Percentiles rank a stretch among this genome's conserved stretches.
phyloP scores from a whole-genome alignment of 1,139 yeast species.

The Hemisphaericaspora lyxosophila region DNA sequence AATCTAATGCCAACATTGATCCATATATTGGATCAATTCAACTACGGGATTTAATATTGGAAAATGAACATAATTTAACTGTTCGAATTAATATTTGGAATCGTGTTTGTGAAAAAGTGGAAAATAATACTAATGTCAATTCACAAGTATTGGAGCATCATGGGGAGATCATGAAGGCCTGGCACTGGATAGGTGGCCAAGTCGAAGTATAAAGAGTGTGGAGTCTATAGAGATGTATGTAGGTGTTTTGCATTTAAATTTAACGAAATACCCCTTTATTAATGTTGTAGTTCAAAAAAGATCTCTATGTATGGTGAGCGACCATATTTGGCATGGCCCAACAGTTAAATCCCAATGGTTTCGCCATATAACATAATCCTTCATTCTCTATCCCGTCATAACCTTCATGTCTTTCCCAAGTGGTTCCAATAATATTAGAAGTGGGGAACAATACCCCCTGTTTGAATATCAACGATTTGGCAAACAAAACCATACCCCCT shows the following conservation, averaged over 20 bases:
- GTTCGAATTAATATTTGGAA: constrained; percentile 62
- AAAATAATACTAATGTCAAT: constrained; percentile 63
- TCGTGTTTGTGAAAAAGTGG: constrained; percentile 58
- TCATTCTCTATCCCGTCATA: constrained; percentile 56
- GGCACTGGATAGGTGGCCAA: constrained; percentile 77
- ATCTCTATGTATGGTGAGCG: constrained; percentile 21
- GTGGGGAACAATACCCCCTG: constrained; percentile 51
- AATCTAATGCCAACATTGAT: constrained; percentile 25
- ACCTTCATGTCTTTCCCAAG: constrained; percentile 47
- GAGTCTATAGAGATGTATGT: no score
- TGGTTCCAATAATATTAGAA: constrained; percentile 44
- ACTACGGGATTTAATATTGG: constrained; percentile 67
- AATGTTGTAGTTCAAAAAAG: background rate
- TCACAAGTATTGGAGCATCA: constrained; percentile 65
- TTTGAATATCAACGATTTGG: constrained; percentile 38
- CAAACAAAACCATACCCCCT: constrained; percentile 50
- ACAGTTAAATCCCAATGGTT: constrained; percentile 43
- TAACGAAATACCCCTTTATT: background rate
- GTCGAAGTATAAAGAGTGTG: constrained; percentile 1
- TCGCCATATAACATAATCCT: constrained; percentile 50
- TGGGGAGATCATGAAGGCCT: constrained; percentile 85
- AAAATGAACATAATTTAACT: constrained; percentile 42
- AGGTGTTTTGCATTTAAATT: background rate
- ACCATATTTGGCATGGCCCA: constrained; percentile 44
- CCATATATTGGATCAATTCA: constrained; percentile 71